These are phyloP conservation scores for Hansfordia pulvinata DNA, from an alignment of 2,329 filamentous ascomycete genomes.

Conservation along the genomic window DNA sequence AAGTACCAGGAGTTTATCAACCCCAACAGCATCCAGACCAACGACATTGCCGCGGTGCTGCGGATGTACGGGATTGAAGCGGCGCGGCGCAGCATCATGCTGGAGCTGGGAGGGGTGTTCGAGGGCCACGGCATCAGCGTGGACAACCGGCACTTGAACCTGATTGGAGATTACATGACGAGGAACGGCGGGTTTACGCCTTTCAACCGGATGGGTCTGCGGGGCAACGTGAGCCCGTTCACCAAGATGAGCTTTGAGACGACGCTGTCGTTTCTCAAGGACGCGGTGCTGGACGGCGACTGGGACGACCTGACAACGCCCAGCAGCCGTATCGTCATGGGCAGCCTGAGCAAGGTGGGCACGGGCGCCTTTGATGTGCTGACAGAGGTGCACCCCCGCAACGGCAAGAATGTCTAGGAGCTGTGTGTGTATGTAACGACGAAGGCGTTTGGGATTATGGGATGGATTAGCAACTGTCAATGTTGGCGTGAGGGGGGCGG, in stretches of 20 bases:
- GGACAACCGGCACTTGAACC: conserved; percentile 80
- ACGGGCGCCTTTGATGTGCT: conserved; percentile 90
- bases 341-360: conserved; percentile 67
- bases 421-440: conserved; percentile 5
- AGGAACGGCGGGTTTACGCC: conserved; percentile 76
- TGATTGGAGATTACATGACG: conserved; percentile 99
- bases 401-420: conserved; percentile 22
- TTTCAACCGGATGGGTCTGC: conserved; percentile 84
- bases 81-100: conserved; percentile 73
- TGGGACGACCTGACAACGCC: conserved; percentile 80
- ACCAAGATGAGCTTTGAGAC: conserved; percentile 99
- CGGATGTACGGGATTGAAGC: conserved; percentile 86
- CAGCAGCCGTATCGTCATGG: conserved; percentile 78
- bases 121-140: conserved; percentile 82
- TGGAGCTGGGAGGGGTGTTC: conserved; percentile 79
- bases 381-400: conserved; percentile 40
- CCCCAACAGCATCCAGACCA: conserved; percentile 75
- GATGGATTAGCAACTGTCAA: no score
- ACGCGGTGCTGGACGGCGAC: conserved; percentile 81
- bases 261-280: conserved; percentile 83
- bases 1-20: conserved; percentile 76
- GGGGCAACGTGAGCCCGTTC: conserved; percentile 75
- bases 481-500: no score
- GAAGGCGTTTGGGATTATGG: no score
- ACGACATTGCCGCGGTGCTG: conserved; percentile 82